Conservation (phyloP, 805 yeast genomes). For the Sugiyamaella lignohabitans region DNA sequence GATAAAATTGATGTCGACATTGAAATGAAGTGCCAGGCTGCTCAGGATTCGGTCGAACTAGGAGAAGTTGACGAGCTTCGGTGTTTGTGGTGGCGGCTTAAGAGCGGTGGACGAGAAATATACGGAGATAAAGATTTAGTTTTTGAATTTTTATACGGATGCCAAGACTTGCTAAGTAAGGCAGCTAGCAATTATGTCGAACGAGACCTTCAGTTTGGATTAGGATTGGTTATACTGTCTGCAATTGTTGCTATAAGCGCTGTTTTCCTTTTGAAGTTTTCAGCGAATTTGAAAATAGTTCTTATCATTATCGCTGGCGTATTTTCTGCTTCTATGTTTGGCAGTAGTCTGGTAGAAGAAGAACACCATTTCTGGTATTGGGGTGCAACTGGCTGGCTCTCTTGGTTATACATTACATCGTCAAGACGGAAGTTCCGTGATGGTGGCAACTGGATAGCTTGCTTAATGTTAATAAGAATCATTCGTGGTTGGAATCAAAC, state of each 20-base stretch:
- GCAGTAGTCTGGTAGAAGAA: constrained; percentile 88
- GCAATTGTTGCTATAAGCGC: constrained; percentile 28
- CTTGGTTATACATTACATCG: constrained; percentile 21
- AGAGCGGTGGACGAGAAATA: neutral
- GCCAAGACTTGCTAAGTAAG: constrained; percentile 33
- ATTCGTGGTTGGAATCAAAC: constrained; percentile 81
- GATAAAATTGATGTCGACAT: neutral
- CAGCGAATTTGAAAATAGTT: constrained; percentile 14
- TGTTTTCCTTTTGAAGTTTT: constrained; percentile 20
- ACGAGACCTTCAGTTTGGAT: constrained; percentile 40
- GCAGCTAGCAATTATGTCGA: constrained; percentile 67
- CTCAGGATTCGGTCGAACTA: constrained; percentile 5
- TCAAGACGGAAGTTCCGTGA: constrained; percentile 17
- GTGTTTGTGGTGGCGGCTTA: constrained; percentile 13
- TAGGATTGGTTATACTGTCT: constrained; percentile 31
- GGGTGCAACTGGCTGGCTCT: constrained; percentile 39
- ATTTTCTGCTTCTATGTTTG: constrained; percentile 59
- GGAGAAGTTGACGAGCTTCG: constrained; percentile 11
- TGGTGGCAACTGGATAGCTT: constrained; percentile 21
- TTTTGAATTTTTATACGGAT: constrained; percentile 36
- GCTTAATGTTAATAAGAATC: constrained; percentile 42
- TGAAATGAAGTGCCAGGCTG: neutral
- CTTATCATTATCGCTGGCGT: constrained; percentile 29
- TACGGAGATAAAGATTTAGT: constrained; percentile 8
- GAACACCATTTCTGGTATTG: constrained; percentile 98